Evolutionary conservation across 768 basidiomycete genomes (phyloP).

Genomic region (Asterophora parasitica): DNA sequence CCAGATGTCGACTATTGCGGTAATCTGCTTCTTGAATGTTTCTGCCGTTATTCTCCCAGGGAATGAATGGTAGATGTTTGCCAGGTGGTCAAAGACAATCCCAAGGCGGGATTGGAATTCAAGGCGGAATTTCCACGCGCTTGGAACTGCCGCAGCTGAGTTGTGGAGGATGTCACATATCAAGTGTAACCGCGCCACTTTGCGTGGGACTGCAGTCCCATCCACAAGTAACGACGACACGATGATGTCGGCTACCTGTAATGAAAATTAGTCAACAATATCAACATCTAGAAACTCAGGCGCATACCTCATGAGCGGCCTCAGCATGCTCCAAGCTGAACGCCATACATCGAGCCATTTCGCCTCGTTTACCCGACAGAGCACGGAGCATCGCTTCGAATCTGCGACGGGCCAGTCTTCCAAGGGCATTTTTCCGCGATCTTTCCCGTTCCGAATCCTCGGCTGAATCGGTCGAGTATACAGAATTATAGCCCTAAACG

Average conservation of each 20-base stretch:
- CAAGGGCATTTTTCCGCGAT: slow-evolving; percentile 69
- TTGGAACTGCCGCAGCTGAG: slow-evolving; percentile 87
- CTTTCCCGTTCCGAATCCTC: slow-evolving; percentile 92
- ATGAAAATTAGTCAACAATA: background rate
- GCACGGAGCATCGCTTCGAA: slow-evolving; percentile 91
- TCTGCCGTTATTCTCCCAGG: slow-evolving; percentile 96
- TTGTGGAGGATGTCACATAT: slow-evolving; percentile 99
- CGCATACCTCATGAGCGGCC: slow-evolving; percentile 80
- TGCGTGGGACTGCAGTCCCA: slow-evolving; percentile 94
- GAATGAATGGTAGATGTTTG: slow-evolving; percentile 91
- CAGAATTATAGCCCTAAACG: slow-evolving; percentile 74
- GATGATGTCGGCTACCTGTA: slow-evolving; percentile 87
- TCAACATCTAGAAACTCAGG: slow-evolving; percentile 1
- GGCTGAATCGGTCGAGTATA: slow-evolving; percentile 89
- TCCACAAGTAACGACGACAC: slow-evolving; percentile 85
- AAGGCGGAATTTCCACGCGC: slow-evolving; percentile 96
- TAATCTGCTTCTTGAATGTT: slow-evolving; percentile 91
- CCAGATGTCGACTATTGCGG: slow-evolving; percentile 89
- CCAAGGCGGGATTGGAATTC: slow-evolving; percentile 90
- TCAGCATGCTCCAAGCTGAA: slow-evolving; percentile 96
- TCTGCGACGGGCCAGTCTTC: slow-evolving; percentile 71
- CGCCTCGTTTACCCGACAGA: slow-evolving; percentile 80
- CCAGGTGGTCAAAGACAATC: slow-evolving; percentile 94
- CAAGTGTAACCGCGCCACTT: slow-evolving; percentile 90
- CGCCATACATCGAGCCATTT: slow-evolving; percentile 94